Percentiles rank a stretch among this genome's conserved stretches.
phyloP scores from a whole-genome alignment of 2,329 filamentous ascomycete genomes.

The Sporothrix humicola region DNA sequence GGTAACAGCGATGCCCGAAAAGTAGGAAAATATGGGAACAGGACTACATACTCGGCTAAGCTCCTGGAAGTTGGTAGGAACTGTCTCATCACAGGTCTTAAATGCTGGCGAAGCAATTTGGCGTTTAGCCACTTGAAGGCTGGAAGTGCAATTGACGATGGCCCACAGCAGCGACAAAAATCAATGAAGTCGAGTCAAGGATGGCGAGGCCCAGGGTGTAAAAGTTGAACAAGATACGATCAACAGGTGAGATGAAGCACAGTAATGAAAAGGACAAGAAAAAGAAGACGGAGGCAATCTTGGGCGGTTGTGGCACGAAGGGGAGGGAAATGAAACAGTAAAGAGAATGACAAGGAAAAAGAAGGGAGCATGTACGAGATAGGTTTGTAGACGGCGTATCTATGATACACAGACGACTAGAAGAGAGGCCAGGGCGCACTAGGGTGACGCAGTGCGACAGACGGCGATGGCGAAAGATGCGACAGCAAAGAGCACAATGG shows the following conservation, averaged over 20 bases:
- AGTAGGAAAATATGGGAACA: not conserved
- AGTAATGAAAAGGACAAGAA: constrained; percentile 2
- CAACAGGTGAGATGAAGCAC: not conserved
- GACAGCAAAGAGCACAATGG: constrained; percentile 13
- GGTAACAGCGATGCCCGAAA: not conserved
- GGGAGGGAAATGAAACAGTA: constrained; percentile 8
- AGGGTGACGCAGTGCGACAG: constrained; percentile 26
- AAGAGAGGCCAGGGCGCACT: constrained; percentile 21
- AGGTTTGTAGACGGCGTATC: constrained; percentile 4
- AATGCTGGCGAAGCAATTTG: not conserved
- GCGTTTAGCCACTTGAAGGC: too few relatives aligned
- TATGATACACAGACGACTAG: constrained; percentile 27
- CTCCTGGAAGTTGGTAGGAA: constrained; percentile 15
- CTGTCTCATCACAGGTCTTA: constrained; percentile 33
- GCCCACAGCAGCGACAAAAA: not conserved
- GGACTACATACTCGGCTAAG: constrained; percentile 33
- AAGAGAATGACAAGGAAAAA: constrained; percentile 19
- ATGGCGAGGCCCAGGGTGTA: too few relatives aligned
- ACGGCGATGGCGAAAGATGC: constrained; percentile 14
- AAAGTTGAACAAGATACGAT: not conserved
- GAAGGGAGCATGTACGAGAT: not conserved
- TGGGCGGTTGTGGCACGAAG: constrained; percentile 22
- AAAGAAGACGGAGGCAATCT: not conserved
- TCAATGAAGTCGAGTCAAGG: not conserved
- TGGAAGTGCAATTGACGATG: not conserved